Evolutionary conservation across 805 yeast species (phyloP), one percentile per base, ranked within the genome.

Genomic region (Zygosaccharomyces gambellarensis): DNA sequence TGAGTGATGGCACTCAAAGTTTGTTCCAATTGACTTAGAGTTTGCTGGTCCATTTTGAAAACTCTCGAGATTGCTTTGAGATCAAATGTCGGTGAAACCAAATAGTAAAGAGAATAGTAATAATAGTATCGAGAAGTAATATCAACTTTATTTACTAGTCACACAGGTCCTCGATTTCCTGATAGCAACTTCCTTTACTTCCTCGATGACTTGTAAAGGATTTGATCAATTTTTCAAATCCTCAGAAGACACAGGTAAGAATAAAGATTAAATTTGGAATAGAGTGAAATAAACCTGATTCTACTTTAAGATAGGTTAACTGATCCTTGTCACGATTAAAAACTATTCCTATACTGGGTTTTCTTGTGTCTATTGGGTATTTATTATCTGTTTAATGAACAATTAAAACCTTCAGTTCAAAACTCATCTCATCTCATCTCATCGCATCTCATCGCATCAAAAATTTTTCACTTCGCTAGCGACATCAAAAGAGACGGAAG

Each of bases 1-100:
- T 83, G 81, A 60, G 87, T 78, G 43, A 88, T 85, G 65, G 83
- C 85, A 61, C 77, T 77, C 67, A 94, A 79, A 49, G 95, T 85
- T 61, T 79, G 85, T 72, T 87, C 95, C 67, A 90, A 77, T 42
- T 82, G 78, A 54, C 81, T 67, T 58, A 85, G 73, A 67, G 79
- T 87, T 62, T 83, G 83, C 59, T 77, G 77, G 71, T 85, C 92
- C 92, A 85, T 85, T 9, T 23, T 19, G 22, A 39, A 46, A 25
- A 39, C 12, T 30, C 14, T 27, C 19, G n/a, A 39, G 19, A 39
- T 17, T 14, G 4, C 14, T 14, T 17, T 8, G 14, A 34, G 17
- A 34, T 34, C 22, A 34, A 17, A 34, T 14, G 38, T 34, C 22
- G 19, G 22, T 17, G 38, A 34, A 34, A 34, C 9, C 28, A 42